phyloP scores from a whole-genome alignment of 2,329 filamentous ascomycete genomes.

The Aureobasidium melanogenum region DNA sequence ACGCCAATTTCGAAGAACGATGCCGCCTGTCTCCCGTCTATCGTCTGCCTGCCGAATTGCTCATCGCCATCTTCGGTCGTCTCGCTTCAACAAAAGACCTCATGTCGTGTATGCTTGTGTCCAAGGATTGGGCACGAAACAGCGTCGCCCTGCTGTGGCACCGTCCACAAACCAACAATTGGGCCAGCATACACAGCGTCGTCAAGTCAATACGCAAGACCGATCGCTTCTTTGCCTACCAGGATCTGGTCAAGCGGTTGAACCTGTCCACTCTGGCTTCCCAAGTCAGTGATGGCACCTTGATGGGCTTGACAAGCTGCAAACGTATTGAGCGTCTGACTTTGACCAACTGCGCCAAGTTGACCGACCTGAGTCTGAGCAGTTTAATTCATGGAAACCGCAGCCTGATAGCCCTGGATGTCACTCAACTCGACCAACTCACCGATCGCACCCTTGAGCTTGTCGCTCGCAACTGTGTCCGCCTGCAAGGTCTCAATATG shows the following conservation, averaged over 20 bases:
- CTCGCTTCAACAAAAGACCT: slow-evolving; percentile 65
- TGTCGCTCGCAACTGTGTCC: slow-evolving; percentile 71
- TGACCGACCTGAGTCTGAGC: slow-evolving; percentile 77
- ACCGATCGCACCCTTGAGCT: slow-evolving; percentile 71
- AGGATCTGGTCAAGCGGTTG: slow-evolving; percentile 80
- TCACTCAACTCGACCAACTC: slow-evolving; percentile 71
- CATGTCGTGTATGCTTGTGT: slow-evolving; percentile 86
- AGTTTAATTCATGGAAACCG: slow-evolving; percentile 70
- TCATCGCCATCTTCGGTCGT: slow-evolving; percentile 86
- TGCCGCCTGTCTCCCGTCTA: slow-evolving; percentile 70
- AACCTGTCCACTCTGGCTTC: slow-evolving; percentile 75
- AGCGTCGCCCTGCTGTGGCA: slow-evolving; percentile 93
- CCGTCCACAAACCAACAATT: slow-evolving; percentile 80
- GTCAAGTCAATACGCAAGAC: slow-evolving; percentile 65
- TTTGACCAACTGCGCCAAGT: slow-evolving; percentile 74
- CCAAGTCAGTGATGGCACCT: slow-evolving; percentile 79
- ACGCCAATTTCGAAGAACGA: slow-evolving; percentile 40
- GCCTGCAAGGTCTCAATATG: slow-evolving; percentile 87
- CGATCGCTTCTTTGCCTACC: slow-evolving; percentile 79
- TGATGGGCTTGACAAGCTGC: slow-evolving; percentile 72
- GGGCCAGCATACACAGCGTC: slow-evolving; percentile 71
- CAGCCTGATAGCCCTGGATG: slow-evolving; percentile 79
- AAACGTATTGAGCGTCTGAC: slow-evolving; percentile 88
- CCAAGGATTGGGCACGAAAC: slow-evolving; percentile 84
- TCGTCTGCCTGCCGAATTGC: slow-evolving; percentile 82